Conservation (phyloP, 805 yeast genomes). For the Hanseniaspora taiwanica region DNA sequence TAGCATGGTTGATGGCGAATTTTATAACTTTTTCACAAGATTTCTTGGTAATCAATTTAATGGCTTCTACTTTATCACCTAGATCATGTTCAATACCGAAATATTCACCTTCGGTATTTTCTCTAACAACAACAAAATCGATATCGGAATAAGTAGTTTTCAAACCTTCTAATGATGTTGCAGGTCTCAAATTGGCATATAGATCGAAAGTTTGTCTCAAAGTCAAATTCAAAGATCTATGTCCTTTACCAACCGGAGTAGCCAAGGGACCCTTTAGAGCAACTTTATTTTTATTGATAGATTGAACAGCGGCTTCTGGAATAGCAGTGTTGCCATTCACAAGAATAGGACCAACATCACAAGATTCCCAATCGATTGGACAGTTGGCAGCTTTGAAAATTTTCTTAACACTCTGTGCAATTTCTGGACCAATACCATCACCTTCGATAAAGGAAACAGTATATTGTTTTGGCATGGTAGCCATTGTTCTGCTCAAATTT, state of each 20-base stretch:
- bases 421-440: conserved; percentile 96
- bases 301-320: conserved; percentile 83
- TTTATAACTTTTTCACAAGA: conserved; percentile 95
- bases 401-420: conserved; percentile 84
- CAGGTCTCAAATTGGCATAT: conserved; percentile 96
- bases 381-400: conserved; percentile 90
- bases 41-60: conserved; percentile 89
- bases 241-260: conserved; percentile 98
- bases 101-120: conserved; percentile 99
- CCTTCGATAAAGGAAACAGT: conserved; percentile 95
- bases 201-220: conserved; percentile 92
- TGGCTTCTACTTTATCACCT: conserved; percentile 95
- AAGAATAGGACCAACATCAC: conserved; percentile 88
- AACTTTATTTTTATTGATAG: conserved; percentile 83
- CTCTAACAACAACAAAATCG: conserved; percentile 92
- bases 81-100: conserved; percentile 98
- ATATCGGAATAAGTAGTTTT: conserved; percentile 72
- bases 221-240: conserved; percentile 92
- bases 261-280: conserved; percentile 98
- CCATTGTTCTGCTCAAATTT: conserved; percentile 10
- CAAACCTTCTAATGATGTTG: conserved; percentile 86
- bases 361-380: conserved; percentile 95
- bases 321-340: conserved; percentile 88
- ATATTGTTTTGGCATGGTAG: conserved; percentile 61
- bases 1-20: conserved; percentile 95